Evolutionary conservation across 2,329 filamentous ascomycete genomes (phyloP).

Genomic region (Plenodomus biglobosus): DNA sequence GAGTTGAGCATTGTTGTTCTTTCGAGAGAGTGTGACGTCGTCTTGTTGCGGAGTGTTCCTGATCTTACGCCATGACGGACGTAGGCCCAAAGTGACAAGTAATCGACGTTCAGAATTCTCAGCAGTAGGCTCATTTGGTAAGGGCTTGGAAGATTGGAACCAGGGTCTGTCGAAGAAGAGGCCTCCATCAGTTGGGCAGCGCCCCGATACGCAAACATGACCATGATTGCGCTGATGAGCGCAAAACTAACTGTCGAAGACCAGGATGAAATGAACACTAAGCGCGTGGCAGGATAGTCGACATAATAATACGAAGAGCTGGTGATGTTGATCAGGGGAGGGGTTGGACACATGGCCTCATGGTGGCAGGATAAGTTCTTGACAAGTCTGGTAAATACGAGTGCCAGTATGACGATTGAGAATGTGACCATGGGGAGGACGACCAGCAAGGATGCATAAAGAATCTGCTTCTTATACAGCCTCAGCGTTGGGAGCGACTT

Average conservation of each 20-base stretch:
- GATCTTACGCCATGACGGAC: not conserved
- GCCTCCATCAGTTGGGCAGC: not conserved
- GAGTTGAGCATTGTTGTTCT: not conserved
- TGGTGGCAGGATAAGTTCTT: no score
- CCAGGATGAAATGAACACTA: slow-evolving; percentile 4
- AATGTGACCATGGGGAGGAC: no score
- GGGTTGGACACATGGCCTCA: no score
- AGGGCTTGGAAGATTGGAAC: not conserved
- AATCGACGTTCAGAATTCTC: not conserved
- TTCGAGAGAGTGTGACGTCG: no score
- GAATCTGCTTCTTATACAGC: no score
- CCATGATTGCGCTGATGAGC: slow-evolving; percentile 2
- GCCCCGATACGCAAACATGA: not conserved
- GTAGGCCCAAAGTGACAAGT: not conserved
- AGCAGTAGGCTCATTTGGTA: not conserved
- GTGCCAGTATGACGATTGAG: no score
- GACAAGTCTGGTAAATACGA: no score
- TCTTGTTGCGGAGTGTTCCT: no score
- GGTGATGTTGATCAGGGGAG: no score
- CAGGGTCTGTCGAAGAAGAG: not conserved
- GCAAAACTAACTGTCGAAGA: slow-evolving; percentile 4
- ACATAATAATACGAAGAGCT: not conserved
- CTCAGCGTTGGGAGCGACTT: no score
- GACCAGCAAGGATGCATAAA: no score
- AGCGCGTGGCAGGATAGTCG: slow-evolving; percentile 2